Percentiles rank a stretch among this genome's conserved stretches.
These are phyloP conservation scores for Cercospora sesami DNA, from an alignment of 2,329 filamentous ascomycete species.

Conservation along the genomic window DNA sequence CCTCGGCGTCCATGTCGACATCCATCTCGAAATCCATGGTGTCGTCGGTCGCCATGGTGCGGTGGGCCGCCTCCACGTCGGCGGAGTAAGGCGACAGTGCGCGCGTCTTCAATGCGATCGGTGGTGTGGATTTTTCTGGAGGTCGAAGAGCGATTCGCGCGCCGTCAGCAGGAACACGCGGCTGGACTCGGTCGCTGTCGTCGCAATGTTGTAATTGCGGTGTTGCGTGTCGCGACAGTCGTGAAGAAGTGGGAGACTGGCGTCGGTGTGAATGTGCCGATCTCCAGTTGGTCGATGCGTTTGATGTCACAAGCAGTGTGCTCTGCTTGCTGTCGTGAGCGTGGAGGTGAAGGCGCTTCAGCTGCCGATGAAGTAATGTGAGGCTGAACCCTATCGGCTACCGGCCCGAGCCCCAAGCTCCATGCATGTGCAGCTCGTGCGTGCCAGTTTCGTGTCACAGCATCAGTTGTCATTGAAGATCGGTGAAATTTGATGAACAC, in stretches of 20 bases:
- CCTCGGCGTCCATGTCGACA: conserved; percentile 35
- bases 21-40: conserved; percentile 23
- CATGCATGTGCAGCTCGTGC: not conserved
- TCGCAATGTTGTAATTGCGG: not conserved
- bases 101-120: not conserved
- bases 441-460: not conserved
- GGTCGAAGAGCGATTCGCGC: not conserved
- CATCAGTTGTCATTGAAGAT: not conserved
- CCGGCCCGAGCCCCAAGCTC: not conserved
- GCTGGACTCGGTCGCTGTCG: not conserved
- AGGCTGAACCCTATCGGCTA: not conserved
- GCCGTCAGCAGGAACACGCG: not conserved
- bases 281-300: not conserved
- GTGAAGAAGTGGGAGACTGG: not conserved
- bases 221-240: not conserved
- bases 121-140: not conserved
- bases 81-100: conserved; percentile 10
- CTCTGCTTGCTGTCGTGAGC: not conserved
- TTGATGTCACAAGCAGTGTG: not conserved
- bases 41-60: conserved; percentile 11
- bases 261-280: not conserved
- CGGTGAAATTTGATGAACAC: not conserved
- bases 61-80: conserved; percentile 8
- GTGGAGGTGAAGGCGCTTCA: not conserved
- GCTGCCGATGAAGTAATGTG: not conserved